Evolutionary conservation across 1,139 yeast genomes (phyloP).

Genomic region (Taphrina confusa): DNA sequence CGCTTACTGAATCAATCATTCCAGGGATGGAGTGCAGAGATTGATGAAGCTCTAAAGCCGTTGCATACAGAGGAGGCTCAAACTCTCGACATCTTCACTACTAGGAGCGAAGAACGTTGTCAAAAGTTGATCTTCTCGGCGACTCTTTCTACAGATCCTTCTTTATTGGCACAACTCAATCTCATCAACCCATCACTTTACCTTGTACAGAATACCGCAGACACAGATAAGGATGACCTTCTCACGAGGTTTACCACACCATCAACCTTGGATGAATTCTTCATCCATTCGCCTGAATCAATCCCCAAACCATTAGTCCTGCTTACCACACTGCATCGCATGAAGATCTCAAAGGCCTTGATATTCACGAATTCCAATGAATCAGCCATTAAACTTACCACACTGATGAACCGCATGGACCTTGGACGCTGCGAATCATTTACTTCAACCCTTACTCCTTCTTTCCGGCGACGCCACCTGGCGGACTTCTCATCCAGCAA

Average conservation of each 20-base stretch:
- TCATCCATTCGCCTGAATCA: slow-evolving; percentile 30
- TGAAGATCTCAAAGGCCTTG: slow-evolving; percentile 41
- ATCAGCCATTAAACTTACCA: slow-evolving; percentile 72
- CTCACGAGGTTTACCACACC: slow-evolving; percentile 51
- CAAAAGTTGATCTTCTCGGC: slow-evolving; percentile 84
- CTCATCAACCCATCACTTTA: slow-evolving; percentile 70
- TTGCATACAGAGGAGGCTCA: slow-evolving; percentile 2
- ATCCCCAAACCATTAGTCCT: slow-evolving; percentile 67
- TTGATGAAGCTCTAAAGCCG: slow-evolving; percentile 46
- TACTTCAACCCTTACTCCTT: slow-evolving; percentile 48
- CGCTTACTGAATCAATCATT: slow-evolving; percentile 83
- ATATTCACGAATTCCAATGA: slow-evolving; percentile 87
- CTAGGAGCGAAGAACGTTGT: slow-evolving; percentile 38
- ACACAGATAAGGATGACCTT: slow-evolving; percentile 43
- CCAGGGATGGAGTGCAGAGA: slow-evolving; percentile 78
- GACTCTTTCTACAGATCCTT: slow-evolving; percentile 90
- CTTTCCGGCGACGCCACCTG: slow-evolving; percentile 49
- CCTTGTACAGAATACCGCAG: slow-evolving; percentile 54
- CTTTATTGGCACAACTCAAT: slow-evolving; percentile 70
- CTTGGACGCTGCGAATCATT: slow-evolving; percentile 43
- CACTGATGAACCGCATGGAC: slow-evolving; percentile 52
- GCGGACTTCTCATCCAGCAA: slow-evolving; percentile 58
- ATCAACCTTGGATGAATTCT: slow-evolving; percentile 46
- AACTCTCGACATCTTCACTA: slow-evolving; percentile 20
- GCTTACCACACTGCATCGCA: slow-evolving; percentile 53